These are phyloP conservation scores for Atkinsonella texensis DNA, from an alignment of 2,329 filamentous ascomycete species.

Conservation along the genomic window DNA sequence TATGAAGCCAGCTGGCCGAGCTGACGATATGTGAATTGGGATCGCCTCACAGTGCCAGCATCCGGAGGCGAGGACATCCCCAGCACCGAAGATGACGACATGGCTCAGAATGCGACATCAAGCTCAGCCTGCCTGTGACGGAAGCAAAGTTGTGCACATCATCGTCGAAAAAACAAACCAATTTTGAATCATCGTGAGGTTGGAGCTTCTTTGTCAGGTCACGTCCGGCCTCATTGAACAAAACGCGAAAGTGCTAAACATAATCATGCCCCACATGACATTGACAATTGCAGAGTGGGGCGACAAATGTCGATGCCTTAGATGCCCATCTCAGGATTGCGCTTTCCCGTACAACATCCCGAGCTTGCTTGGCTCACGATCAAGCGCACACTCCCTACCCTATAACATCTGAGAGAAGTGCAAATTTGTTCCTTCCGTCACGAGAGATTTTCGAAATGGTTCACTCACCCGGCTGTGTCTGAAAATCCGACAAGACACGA, in stretches of 20 bases:
- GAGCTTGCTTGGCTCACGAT: too few species aligned
- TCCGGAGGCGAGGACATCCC: conserved; percentile 17
- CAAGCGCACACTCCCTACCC: too few species aligned
- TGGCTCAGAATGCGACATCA: neutral
- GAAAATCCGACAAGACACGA: too few species aligned
- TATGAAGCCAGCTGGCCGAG: conserved; percentile 63
- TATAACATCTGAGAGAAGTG: too few species aligned
- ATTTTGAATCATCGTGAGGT: neutral
- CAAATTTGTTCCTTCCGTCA: too few species aligned
- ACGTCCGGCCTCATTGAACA: neutral
- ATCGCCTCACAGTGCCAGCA: conserved; percentile 29
- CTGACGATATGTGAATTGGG: conserved; percentile 76
- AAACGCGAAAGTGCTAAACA: neutral
- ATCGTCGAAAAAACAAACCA: neutral
- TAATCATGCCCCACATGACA: too few species aligned
- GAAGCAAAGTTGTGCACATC: neutral
- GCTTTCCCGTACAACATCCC: too few species aligned
- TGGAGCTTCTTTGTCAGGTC: neutral
- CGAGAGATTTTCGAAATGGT: too few species aligned
- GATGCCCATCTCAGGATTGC: too few species aligned
- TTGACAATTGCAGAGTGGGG: too few species aligned
- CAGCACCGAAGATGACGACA: conserved; percentile 4
- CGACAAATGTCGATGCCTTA: too few species aligned
- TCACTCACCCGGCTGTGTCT: too few species aligned
- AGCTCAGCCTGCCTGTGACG: neutral